Evolutionary conservation across 2,329 filamentous ascomycete species (phyloP).

Genomic region (Colletotrichum sp.): DNA sequence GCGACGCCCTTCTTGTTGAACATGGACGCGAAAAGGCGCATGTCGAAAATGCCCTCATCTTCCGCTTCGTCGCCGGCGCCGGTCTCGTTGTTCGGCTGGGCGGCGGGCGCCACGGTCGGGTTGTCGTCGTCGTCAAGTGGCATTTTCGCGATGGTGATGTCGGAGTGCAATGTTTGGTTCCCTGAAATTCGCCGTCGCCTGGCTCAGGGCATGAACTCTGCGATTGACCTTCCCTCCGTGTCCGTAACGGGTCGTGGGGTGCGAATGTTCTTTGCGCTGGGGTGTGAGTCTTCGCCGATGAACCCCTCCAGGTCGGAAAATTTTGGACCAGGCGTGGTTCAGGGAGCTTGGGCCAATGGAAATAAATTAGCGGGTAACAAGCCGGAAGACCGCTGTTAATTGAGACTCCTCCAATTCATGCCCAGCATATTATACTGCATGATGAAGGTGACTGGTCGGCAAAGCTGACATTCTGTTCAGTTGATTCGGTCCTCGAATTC

Average conservation of each 20-base stretch:
- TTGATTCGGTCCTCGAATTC: neutral
- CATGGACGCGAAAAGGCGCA: slow-evolving; percentile 70
- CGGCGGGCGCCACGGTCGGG: slow-evolving; percentile 26
- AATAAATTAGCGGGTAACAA: neutral
- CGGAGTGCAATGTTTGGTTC: neutral
- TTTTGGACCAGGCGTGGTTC: neutral
- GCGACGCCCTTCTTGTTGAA: slow-evolving; percentile 57
- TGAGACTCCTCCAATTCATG: neutral
- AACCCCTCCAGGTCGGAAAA: neutral
- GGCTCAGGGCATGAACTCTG: neutral
- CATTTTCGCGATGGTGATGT: slow-evolving; percentile 30
- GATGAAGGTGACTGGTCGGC: neutral
- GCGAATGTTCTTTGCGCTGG: neutral
- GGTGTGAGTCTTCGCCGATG: neutral
- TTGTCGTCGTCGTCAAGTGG: slow-evolving; percentile 49
- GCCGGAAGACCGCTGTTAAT: neutral
- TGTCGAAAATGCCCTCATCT: slow-evolving; percentile 86
- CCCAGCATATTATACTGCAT: neutral
- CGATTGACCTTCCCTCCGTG: neutral
- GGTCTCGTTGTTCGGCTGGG: slow-evolving; percentile 26
- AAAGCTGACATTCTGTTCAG: neutral
- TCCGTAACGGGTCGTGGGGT: neutral
- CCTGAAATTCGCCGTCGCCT: neutral
- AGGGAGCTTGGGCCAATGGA: neutral
- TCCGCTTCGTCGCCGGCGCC: slow-evolving; percentile 59